phyloP scores from a whole-genome alignment of 1,284 basidiomycete species.

The Ceratorhiza oryzae-sativae region DNA sequence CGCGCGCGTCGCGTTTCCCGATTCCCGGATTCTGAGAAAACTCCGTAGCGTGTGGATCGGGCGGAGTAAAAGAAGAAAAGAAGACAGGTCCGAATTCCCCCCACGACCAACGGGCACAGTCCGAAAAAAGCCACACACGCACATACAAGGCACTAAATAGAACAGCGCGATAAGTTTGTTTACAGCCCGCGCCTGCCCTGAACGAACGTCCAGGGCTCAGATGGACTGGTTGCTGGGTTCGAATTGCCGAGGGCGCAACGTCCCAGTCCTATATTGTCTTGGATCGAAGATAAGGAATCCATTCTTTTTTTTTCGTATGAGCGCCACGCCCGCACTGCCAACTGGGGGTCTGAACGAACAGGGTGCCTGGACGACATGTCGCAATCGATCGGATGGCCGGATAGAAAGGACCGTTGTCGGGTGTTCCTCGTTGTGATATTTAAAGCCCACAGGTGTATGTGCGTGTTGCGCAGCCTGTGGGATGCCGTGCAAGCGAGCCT shows the following conservation, averaged over 20 bases:
- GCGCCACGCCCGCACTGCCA: not conserved
- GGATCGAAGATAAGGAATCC: not conserved
- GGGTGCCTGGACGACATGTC: not conserved
- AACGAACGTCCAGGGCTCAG: not conserved
- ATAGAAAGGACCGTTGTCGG: not conserved
- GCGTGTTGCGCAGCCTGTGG: too few species aligned
- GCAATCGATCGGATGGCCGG: not conserved
- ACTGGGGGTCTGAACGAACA: too few species aligned
- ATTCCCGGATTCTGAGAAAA: not conserved
- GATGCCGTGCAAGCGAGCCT: conserved; percentile 1
- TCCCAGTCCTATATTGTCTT: not conserved
- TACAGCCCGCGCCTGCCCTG: not conserved
- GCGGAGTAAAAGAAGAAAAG: not conserved
- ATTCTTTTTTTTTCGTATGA: not conserved
- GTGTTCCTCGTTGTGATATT: not conserved
- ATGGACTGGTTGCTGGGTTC: not conserved
- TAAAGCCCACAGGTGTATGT: too few species aligned
- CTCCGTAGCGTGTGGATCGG: not conserved
- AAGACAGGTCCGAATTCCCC: not conserved
- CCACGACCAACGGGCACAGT: not conserved
- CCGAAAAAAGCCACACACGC: not conserved
- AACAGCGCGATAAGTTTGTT: conserved; percentile 5
- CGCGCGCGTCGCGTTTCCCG: not conserved
- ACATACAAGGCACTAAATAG: not conserved
- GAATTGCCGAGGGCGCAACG: not conserved